Evolutionary conservation across 139 green algal genomes (phyloP).

Genomic region (Micromonas commoda): DNA sequence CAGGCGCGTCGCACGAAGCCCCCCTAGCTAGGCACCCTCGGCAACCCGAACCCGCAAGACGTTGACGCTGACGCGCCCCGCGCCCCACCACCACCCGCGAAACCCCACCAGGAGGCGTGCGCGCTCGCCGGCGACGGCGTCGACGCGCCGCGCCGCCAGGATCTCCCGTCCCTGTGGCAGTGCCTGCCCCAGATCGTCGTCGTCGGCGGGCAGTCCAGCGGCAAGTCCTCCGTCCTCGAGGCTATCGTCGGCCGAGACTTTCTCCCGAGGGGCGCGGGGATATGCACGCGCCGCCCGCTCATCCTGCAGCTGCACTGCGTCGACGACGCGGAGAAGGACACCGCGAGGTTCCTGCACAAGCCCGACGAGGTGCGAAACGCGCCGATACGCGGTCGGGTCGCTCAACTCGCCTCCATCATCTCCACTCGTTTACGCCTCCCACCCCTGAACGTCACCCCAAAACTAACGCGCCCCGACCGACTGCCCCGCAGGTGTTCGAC

Average conservation of each 20-base stretch:
- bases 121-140: background rate
- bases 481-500: slow-evolving; percentile 61
- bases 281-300: slow-evolving; percentile 72
- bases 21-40: background rate
- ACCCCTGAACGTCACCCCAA: too few species aligned
- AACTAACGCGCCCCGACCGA: too few species aligned
- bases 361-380: background rate
- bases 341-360: background rate
- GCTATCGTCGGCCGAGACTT: slow-evolving; percentile 83
- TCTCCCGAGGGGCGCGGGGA: slow-evolving; percentile 67
- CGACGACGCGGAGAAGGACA: background rate
- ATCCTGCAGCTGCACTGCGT: slow-evolving; percentile 62
- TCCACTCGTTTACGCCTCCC: too few species aligned
- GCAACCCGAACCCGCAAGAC: background rate
- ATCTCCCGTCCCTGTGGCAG: background rate
- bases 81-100: too few species aligned
- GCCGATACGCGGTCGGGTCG: too few species aligned
- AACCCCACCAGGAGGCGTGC: background rate
- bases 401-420: too few species aligned
- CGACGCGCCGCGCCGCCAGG: background rate
- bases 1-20: background rate
- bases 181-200: slow-evolving; percentile 87
- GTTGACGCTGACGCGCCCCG: too few species aligned
- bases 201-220: slow-evolving; percentile 89
- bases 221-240: slow-evolving; percentile 91